These are phyloP conservation scores for Termitomyces sp. DNA, from an alignment of 768 basidiomycete genomes.

Conservation along the genomic window DNA sequence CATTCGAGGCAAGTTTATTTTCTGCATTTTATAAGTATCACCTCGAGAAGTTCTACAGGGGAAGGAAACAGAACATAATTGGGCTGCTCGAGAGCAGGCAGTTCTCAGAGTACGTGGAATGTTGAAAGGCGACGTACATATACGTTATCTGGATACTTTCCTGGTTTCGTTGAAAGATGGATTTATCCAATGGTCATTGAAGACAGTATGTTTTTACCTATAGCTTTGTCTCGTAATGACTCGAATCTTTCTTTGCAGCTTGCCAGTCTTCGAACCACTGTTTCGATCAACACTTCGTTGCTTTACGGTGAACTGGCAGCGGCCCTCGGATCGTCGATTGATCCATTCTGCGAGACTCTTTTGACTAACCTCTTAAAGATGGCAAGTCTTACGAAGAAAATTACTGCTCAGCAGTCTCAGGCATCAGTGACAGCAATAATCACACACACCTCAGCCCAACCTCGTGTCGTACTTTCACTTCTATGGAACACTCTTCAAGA, in stretches of 20 bases:
- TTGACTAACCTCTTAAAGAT: constrained; percentile 79
- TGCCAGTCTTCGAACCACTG: constrained; percentile 86
- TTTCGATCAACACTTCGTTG: constrained; percentile 72
- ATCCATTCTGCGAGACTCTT: constrained; percentile 76
- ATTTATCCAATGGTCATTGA: constrained; percentile 79
- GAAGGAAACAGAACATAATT: constrained; percentile 97
- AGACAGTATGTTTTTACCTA: constrained; percentile 51
- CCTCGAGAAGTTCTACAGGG: constrained; percentile 45
- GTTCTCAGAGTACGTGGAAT: constrained; percentile 82
- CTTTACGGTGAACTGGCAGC: constrained; percentile 74
- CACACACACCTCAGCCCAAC: constrained; percentile 62
- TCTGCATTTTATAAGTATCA: not conserved
- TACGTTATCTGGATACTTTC: constrained; percentile 73
- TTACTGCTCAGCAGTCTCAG: constrained; percentile 85
- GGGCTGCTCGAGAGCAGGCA: constrained; percentile 77
- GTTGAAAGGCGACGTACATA: constrained; percentile 81
- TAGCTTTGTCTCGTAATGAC: not conserved
- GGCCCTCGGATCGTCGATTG: constrained; percentile 63
- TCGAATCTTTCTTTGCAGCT: constrained; percentile 45
- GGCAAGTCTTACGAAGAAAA: constrained; percentile 91
- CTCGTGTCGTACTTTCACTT: constrained; percentile 64
- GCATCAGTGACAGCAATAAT: constrained; percentile 65
- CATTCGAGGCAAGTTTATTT: constrained; percentile 65
- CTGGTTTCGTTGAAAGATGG: constrained; percentile 69
- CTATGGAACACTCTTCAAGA: constrained; percentile 71